phyloP scores from a whole-genome alignment of 139 green algal species.

The Chlamydomonas sphaeroides region DNA sequence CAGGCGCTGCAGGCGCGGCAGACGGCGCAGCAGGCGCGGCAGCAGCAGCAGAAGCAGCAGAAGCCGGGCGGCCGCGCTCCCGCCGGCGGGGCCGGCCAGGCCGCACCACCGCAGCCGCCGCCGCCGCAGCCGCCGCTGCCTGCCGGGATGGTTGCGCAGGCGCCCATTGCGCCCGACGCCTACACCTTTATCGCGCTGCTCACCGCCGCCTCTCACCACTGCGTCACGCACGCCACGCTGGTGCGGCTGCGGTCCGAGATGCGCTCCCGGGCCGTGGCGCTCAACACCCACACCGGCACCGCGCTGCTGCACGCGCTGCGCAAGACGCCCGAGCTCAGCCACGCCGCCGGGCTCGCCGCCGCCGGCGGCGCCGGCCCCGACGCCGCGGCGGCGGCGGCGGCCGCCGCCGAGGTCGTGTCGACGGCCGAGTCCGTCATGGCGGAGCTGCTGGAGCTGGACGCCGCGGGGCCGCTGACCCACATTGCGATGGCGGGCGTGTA shows the following conservation, averaged over 20 bases:
- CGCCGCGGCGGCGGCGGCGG: neutral
- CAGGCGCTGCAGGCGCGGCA: too few relatives aligned
- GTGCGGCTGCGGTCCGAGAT: conserved; percentile 45
- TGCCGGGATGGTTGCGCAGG: neutral
- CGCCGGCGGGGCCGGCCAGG: neutral
- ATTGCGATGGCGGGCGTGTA: conserved; percentile 12
- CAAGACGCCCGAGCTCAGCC: conserved; percentile 23
- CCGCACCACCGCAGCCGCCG: neutral
- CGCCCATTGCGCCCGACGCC: conserved; percentile 42
- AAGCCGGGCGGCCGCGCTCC: neutral
- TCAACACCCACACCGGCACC: conserved; percentile 52
- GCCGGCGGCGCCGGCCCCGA: neutral
- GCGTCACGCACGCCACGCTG: too few relatives aligned
- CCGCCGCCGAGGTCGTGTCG: neutral
- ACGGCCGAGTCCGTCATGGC: conserved; percentile 6
- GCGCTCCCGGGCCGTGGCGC: neutral
- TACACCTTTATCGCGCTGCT: conserved; percentile 64
- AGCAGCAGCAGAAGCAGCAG: neutral
- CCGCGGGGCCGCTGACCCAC: neutral
- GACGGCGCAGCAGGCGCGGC: too few relatives aligned
- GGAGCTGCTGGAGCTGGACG: conserved; percentile 1
- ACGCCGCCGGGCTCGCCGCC: neutral
- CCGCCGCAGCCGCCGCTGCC: neutral
- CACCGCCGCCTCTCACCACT: conserved; percentile 31
- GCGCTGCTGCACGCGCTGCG: conserved; percentile 61